These are phyloP conservation scores for Ascochyta rabiei DNA, from an alignment of 2,329 filamentous ascomycete species.

Conservation along the genomic window DNA sequence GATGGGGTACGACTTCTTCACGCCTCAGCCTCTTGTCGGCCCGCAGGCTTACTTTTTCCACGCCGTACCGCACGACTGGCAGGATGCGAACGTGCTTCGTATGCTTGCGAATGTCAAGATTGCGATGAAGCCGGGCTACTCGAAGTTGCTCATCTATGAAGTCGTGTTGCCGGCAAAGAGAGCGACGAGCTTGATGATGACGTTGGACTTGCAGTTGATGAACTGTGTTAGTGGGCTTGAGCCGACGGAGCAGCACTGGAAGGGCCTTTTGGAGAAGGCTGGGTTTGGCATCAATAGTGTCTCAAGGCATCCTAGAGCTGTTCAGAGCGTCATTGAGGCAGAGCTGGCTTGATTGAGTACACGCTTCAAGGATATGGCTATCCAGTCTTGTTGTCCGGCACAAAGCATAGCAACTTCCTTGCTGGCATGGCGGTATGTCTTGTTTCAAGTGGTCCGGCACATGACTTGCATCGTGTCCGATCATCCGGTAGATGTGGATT, in stretches of 20 bases:
- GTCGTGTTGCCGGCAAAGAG: slow-evolving; percentile 10
- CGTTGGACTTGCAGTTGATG: slow-evolving; percentile 12
- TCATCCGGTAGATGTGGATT: neutral
- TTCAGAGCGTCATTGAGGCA: slow-evolving; percentile 15
- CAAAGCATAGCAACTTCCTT: too few species aligned
- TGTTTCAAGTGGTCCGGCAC: too few species aligned
- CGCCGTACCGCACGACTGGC: slow-evolving; percentile 49
- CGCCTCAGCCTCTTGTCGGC: slow-evolving; percentile 31
- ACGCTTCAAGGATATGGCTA: neutral
- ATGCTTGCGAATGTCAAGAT: slow-evolving; percentile 19
- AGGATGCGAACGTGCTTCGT: slow-evolving; percentile 25
- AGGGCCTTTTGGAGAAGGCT: neutral
- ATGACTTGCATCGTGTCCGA: neutral
- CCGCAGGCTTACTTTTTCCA: slow-evolving; percentile 45
- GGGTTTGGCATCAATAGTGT: slow-evolving; percentile 8
- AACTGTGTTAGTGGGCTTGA: slow-evolving; percentile 14
- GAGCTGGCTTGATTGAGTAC: neutral
- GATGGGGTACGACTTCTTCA: slow-evolving; percentile 36
- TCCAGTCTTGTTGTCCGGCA: too few species aligned
- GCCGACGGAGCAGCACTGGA: slow-evolving; percentile 17
- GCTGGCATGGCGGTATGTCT: too few species aligned
- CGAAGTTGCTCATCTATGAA: slow-evolving; percentile 16
- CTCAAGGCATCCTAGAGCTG: slow-evolving; percentile 9
- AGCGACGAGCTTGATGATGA: slow-evolving; percentile 17
- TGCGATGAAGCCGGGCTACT: slow-evolving; percentile 21